Evolutionary conservation across 805 yeast species (phyloP).

Genomic region (Kuraishia floccosa): DNA sequence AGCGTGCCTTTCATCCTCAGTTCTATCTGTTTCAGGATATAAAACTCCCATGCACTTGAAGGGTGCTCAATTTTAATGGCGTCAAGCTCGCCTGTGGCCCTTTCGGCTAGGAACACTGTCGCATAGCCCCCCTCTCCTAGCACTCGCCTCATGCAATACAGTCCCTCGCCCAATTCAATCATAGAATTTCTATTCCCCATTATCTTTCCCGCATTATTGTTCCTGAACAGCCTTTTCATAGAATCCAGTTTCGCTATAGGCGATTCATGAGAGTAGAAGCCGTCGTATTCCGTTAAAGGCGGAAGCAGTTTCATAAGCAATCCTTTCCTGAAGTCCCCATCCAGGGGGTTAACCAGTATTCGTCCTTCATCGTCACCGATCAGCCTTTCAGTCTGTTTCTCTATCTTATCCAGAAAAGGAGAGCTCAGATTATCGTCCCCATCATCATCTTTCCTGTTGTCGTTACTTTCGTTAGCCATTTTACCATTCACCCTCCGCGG

Average conservation of each 20-base stretch:
- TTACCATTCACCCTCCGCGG: too few species aligned
- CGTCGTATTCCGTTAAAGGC: not conserved
- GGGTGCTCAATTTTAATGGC: constrained; percentile 70
- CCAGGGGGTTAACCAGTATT: not conserved
- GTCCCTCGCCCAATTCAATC: constrained; percentile 29
- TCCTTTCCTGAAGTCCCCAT: not conserved
- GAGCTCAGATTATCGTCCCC: constrained; percentile 24
- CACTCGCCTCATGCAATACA: constrained; percentile 37
- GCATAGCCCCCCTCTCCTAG: constrained; percentile 82
- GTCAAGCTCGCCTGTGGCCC: constrained; percentile 36
- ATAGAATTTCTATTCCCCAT: constrained; percentile 24
- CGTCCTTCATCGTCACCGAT: too few species aligned
- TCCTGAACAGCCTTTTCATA: not conserved
- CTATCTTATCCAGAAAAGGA: constrained; percentile 30
- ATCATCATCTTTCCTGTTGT: constrained; percentile 4
- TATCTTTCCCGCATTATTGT: not conserved
- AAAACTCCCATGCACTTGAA: constrained; percentile 71
- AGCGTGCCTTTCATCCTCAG: constrained; percentile 16
- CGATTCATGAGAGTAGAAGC: not conserved
- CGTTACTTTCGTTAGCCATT: too few species aligned
- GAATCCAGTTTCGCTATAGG: not conserved
- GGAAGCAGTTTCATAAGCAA: not conserved
- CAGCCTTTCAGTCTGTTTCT: too few species aligned
- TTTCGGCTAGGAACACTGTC: constrained; percentile 61
- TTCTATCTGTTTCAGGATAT: constrained; percentile 51